A percentile compares a stretch with the other conserved stretches of the same genome.
Conservation (phyloP, 805 yeast species). For the Suhomyces kilbournensis region DNA sequence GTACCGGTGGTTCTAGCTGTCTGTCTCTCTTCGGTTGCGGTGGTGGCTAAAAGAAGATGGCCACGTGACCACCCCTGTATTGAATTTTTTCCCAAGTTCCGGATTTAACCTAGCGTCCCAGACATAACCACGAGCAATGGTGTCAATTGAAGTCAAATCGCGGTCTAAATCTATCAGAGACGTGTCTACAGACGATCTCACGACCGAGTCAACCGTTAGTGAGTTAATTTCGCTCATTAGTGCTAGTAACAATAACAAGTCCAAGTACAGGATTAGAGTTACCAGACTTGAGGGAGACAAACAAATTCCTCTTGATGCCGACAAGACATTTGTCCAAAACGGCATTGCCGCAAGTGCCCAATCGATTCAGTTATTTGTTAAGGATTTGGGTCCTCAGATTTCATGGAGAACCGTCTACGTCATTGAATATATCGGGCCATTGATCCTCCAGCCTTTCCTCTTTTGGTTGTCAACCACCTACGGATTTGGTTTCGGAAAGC, state of each 20-base stretch:
- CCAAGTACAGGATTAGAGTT: constrained; percentile 37
- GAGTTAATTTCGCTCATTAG: constrained; percentile 46
- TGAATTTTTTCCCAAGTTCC: background rate
- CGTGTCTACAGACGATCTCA: constrained; percentile 40
- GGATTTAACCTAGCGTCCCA: background rate
- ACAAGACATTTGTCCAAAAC: constrained; percentile 45
- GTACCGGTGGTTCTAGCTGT: background rate
- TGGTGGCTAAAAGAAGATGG: background rate
- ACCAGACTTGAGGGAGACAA: constrained; percentile 35
- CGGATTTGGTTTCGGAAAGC: constrained; percentile 25
- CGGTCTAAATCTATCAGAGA: constrained; percentile 59
- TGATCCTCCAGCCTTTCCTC: constrained; percentile 70
- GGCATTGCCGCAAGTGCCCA: constrained; percentile 35
- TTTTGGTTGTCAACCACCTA: constrained; percentile 42
- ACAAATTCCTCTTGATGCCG: constrained; percentile 44
- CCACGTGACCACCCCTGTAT: background rate
- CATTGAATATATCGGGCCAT: constrained; percentile 87
- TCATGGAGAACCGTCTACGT: constrained; percentile 89
- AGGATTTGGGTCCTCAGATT: constrained; percentile 92
- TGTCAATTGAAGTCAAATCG: constrained; percentile 49
- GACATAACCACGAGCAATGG: constrained; percentile 31
- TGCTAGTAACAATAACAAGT: constrained; percentile 38
- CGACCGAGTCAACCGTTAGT: constrained; percentile 32
- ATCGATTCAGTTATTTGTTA: constrained; percentile 53
- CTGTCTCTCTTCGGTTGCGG: background rate